Evolutionary conservation across 352 stramenopile species (phyloP), one percentile per base, ranked within the genome.

Genomic region (Achlya hypogyna): DNA sequence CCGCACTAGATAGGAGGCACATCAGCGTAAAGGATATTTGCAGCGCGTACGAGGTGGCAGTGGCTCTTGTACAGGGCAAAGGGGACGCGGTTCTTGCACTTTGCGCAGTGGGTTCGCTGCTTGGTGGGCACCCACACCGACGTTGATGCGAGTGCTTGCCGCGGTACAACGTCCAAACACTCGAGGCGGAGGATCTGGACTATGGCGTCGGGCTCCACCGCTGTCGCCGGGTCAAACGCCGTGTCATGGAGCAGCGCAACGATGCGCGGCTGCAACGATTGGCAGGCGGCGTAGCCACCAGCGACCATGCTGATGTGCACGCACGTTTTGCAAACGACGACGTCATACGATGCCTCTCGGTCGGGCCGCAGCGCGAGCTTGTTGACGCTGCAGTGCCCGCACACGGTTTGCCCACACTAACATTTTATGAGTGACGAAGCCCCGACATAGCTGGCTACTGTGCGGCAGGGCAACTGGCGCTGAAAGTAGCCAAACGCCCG

Each of bases 311-410:
- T 9, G 25, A 56, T 56, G 31, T 56, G 49, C 25, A 56, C 31
- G 74, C 86, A 95, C 51, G 86, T 91, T 83, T 91, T 95, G 74
- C 86, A 95, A 60, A 95, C 82, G 53, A 81, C 81, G 52, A 95
- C 82, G 47, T 93, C 82, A 35, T 83, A 90, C 65, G 82, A 84
- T 34, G 82, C 81, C 49, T 89, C 88, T 25, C 60, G 28, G 29
- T 93, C 84, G 3, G 86, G 86, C n/a, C 92, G 72, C 74, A 93
- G 81, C 4, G 84, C 84, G 64, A 91, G 81, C 69, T 93, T 93
- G 75, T 91, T 95, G 9, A 93, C 72, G 58, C 82, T 92, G 52
- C 86, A 95, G 73, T 95, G 91, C 35, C 82, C 81, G 62, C 86
- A 95, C 31, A 95, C 81, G 27, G 92, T 20, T 27, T 56, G 12